These are phyloP conservation scores for Citrus mangshanensis DNA, from an alignment of 345 rosid species.

Conservation along the genomic window DNA sequence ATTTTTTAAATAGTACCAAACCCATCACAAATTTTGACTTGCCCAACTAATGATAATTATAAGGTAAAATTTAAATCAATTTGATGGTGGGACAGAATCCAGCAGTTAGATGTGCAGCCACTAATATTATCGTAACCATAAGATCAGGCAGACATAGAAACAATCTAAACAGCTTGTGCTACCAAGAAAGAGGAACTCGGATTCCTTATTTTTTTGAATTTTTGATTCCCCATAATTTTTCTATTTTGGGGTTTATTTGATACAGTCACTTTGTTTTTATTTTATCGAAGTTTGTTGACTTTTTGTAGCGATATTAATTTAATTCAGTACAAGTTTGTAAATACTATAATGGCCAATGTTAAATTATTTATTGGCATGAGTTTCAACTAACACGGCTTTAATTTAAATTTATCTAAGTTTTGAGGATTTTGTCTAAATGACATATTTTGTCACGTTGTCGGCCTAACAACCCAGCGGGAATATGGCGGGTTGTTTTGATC, in stretches of 20 bases:
- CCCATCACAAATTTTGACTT: not conserved
- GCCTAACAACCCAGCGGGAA: constrained; percentile 49
- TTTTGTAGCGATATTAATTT: not conserved
- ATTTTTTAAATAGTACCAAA: not conserved
- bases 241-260: constrained; percentile 27
- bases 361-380: constrained; percentile 13
- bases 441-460: constrained; percentile 43
- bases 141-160: constrained; percentile 16
- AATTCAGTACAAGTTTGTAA: not conserved
- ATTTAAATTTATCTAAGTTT: not conserved
- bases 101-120: constrained; percentile 16
- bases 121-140: not conserved
- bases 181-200: constrained; percentile 27
- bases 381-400: constrained; percentile 14
- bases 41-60: not conserved
- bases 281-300: constrained; percentile 1
- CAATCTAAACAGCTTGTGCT: constrained; percentile 20
- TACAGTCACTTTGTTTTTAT: constrained; percentile 6
- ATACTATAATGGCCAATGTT: too few relatives aligned
- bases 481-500: constrained; percentile 24
- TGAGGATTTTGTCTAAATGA: constrained; percentile 20
- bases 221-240: not conserved
- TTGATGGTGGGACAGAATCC: constrained; percentile 13
- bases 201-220: not conserved
- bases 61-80: not conserved